Evolutionary conservation across 148 eudicot species (phyloP), one percentile per base, ranked within the genome.

Genomic region (Tetragonia tetragonoides): DNA sequence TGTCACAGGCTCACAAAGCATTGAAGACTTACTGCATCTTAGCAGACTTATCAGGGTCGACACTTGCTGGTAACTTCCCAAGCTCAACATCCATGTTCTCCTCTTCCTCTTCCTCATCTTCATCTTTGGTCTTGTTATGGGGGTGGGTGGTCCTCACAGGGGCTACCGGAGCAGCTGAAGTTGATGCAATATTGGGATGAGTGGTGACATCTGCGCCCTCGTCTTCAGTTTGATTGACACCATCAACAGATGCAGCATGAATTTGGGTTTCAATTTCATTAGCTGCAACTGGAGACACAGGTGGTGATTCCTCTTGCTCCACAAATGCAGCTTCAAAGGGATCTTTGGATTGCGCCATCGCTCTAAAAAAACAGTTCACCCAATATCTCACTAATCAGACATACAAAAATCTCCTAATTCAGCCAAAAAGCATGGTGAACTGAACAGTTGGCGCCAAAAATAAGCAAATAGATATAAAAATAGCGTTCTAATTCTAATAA

Each of bases 61-160:
- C 87, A 53, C 44, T 83, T 12, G 95, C 61, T 37, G 86, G 83
- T 14, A 84, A 57, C 73, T 90, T 92, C 11, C 90, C 91, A 54
- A 91, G 90, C 84, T 91, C 92, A 49, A 91, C 87, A 39, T 93
- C 97, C 94, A 91, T 90, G 82, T 91, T 92, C 53, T 93, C 97
- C 75, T 93, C 97, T 73, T 95, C 99, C 62, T 90, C 91, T 10
- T 90, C 93, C 34, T 90, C 93, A 0, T 94, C 97, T 2, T 94
- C 95, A 51, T 92, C 97, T 78, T 92, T 92, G 56, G 56, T 60
- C 85, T 92, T 92, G 56, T 81, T 82, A 53, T 66, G 47, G 9
- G 68, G 78, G 38, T 67, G 74, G 46, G 84, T 59, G 21, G 78
- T 44, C 73, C 81, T 53, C 24, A 75, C 81, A 68, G 75, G 51